Evolutionary conservation across 2,329 filamentous ascomycete genomes (phyloP), one percentile per base, ranked within the genome.

Genomic region (Seiridium cupressi): DNA sequence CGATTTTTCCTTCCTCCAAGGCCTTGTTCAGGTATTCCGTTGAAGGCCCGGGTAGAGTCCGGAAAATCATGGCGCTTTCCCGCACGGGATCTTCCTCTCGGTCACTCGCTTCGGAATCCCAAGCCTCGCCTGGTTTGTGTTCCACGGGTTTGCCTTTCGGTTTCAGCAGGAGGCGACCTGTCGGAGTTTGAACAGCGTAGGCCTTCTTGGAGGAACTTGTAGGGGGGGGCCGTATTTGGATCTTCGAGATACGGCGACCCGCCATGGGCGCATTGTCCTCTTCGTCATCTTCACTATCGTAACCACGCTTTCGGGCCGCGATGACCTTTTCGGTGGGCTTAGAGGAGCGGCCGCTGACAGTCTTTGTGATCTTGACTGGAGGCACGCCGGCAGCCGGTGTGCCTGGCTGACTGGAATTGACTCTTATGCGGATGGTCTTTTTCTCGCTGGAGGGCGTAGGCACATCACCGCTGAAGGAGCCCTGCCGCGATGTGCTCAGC

Each of bases 81-180:
- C 96, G 91, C 1, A 90, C 84, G 0, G 95, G 95, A 69, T 99
- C 95, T 8, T 80, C 76, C 74, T 99, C 95, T 11, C 89, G 87
- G 70, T 98, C 95, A 59, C 93, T 95, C 10, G 93, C 92, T 74
- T 98, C 95, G 3, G 93, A 97, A 73, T 99, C 95, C 75, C 98
- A 99, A 6, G 94, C 95, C 59, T 96, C 92, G 56, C 95, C 95
- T 1, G 86, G 84, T 4, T 88, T 87, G 64, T 91, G 85, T 38
- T 84, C 79, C 5, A 91, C 89, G 1, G 85, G 81, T 63, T 87
- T 84, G n/a, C 89, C 89, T 66, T 88, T 86, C 54, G 86, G 80
- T 68, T 87, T 89, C 60, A 91, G 77, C 58, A 84, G 84, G 59
- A 88, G 71, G 38, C 62, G 57, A 36, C 60, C 68, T 4, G 68